Conservation (phyloP, 1,284 basidiomycete species). For the Meripilus lineatus region DNA sequence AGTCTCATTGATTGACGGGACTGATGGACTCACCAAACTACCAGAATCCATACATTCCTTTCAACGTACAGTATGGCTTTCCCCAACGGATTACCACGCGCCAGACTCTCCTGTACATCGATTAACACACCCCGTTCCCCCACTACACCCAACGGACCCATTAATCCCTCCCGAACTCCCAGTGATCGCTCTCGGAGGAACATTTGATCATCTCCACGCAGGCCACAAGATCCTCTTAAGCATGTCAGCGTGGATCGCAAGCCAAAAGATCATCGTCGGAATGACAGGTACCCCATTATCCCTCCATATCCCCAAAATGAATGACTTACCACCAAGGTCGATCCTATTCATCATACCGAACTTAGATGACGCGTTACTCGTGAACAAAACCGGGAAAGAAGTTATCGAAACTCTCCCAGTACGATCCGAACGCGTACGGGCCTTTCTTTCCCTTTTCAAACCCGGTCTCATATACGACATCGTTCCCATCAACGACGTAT, state of each 20-base stretch:
- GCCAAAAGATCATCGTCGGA: constrained; percentile 83
- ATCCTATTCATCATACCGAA: constrained; percentile 7
- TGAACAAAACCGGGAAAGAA: constrained; percentile 68
- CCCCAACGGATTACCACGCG: constrained; percentile 13
- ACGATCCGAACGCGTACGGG: constrained; percentile 51
- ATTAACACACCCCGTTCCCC: constrained; percentile 2
- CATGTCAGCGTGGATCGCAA: constrained; percentile 82
- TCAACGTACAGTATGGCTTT: constrained; percentile 3
- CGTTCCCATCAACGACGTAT: constrained; percentile 76
- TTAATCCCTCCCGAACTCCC: constrained; percentile 25
- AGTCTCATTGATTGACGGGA: too few species aligned
- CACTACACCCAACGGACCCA: constrained; percentile 11
- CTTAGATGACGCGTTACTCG: constrained; percentile 69
- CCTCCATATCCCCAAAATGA: constrained; percentile 5
- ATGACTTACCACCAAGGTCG: background rate
- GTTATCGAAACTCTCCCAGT: constrained; percentile 62
- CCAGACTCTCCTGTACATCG: constrained; percentile 7
- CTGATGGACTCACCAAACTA: too few species aligned
- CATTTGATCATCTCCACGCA: constrained; percentile 96
- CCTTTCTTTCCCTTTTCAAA: constrained; percentile 67
- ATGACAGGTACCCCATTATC: constrained; percentile 58
- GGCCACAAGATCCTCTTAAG: constrained; percentile 97
- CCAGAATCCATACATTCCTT: background rate
- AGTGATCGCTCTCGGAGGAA: constrained; percentile 69
- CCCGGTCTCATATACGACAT: constrained; percentile 59